A percentile compares a stretch with the other conserved stretches of the same genome.
These are phyloP conservation scores for Leishmania guyanensis DNA, from an alignment of 208 protist genomes.

Conservation along the genomic window DNA sequence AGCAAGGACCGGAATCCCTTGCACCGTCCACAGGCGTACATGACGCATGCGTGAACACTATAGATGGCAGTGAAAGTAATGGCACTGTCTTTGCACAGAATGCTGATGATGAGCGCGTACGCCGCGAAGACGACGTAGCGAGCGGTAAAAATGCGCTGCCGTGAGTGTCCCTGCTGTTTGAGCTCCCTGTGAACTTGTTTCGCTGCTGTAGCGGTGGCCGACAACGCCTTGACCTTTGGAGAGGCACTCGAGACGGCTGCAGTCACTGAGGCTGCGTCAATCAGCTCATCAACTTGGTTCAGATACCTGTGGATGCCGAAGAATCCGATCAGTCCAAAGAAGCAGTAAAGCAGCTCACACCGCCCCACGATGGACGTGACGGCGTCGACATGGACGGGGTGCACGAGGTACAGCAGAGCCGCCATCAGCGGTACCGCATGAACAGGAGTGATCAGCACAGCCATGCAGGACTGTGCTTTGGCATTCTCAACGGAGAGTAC, in stretches of 20 bases:
- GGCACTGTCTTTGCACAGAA: constrained; percentile 78
- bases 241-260: background rate
- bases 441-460: constrained; percentile 15
- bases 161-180: background rate
- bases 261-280: background rate
- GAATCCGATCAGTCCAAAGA: constrained; percentile 62
- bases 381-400: constrained; percentile 90
- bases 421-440: constrained; percentile 40
- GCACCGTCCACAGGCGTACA: constrained; percentile 35
- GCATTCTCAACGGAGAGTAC: background rate
- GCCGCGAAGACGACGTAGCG: constrained; percentile 40
- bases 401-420: constrained; percentile 67
- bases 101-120: constrained; percentile 21
- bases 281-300: constrained; percentile 10
- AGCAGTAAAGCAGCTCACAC: constrained; percentile 71
- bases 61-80: constrained; percentile 71
- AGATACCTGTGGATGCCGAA: constrained; percentile 41
- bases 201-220: background rate
- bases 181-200: background rate
- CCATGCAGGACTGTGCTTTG: background rate
- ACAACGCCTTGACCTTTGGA: background rate
- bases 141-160: constrained; percentile 20
- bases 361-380: constrained; percentile 85
- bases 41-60: constrained; percentile 46
- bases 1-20: constrained; percentile 9